Evolutionary conservation across 108 stramenopile genomes (phyloP).

Genomic region (Licmophora abbreviata): DNA sequence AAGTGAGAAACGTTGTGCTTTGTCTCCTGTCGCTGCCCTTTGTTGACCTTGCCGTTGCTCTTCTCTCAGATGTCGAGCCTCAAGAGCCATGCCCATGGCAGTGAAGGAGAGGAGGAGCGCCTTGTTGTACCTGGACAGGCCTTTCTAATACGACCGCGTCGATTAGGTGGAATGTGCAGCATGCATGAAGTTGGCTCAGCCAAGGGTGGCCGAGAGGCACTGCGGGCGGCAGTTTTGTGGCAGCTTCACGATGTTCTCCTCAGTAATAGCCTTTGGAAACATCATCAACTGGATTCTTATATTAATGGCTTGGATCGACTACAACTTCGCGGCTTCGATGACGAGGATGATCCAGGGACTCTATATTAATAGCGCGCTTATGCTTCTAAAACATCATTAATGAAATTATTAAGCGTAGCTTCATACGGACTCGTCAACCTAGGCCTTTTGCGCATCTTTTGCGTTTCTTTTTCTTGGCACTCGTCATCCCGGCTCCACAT

Average conservation of each 20-base stretch:
- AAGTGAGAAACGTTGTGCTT: background rate
- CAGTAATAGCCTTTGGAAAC: conserved; percentile 73
- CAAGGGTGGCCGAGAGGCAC: conserved; percentile 63
- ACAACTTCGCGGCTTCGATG: conserved; percentile 45
- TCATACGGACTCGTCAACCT: background rate
- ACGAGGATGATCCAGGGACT: conserved; percentile 10
- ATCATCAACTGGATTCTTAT: conserved; percentile 63
- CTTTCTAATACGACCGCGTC: conserved; percentile 64
- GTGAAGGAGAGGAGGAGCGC: conserved; percentile 48
- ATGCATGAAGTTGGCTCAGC: conserved; percentile 74
- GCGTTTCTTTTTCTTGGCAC: conserved; percentile 9
- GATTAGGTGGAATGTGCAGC: conserved; percentile 60
- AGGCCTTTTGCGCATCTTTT: conserved; percentile 1
- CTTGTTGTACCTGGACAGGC: conserved; percentile 65
- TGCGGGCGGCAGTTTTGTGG: conserved; percentile 75
- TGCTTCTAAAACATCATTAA: background rate
- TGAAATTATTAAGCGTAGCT: no score
- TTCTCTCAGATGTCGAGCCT: conserved; percentile 28
- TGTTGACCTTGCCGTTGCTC: background rate
- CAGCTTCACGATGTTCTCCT: conserved; percentile 79
- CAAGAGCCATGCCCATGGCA: conserved; percentile 55
- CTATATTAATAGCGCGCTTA: background rate
- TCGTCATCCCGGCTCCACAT: conserved; percentile 18
- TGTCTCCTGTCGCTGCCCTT: background rate
- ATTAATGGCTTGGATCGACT: conserved; percentile 74